phyloP scores from a whole-genome alignment of 345 rosid genomes.

The Erodium maritimum region DNA sequence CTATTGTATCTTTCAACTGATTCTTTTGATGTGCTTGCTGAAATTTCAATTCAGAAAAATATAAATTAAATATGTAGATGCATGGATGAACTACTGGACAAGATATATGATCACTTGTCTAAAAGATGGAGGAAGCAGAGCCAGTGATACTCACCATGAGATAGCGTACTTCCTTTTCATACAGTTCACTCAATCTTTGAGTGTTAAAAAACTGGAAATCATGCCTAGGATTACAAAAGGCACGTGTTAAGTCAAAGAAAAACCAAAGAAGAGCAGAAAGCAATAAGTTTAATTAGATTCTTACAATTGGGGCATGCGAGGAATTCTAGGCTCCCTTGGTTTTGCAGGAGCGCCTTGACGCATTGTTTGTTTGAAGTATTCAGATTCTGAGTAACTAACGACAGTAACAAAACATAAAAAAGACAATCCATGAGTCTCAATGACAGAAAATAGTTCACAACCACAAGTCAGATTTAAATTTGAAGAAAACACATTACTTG shows the following conservation, averaged over 20 bases:
- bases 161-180: slow-evolving; percentile 97
- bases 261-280: neutral
- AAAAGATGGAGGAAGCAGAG: neutral
- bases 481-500: slow-evolving; percentile 40
- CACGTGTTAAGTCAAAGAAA: slow-evolving; percentile 1
- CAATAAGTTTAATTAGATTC: slow-evolving; percentile 14
- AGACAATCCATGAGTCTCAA: neutral
- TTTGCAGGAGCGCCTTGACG: slow-evolving; percentile 89
- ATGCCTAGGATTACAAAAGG: slow-evolving; percentile 32
- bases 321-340: slow-evolving; percentile 95
- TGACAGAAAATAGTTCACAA: neutral
- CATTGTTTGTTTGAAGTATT: slow-evolving; percentile 92
- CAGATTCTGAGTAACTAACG: slow-evolving; percentile 84
- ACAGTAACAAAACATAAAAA: neutral
- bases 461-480: slow-evolving; percentile 2
- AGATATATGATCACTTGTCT: neutral
- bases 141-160: slow-evolving; percentile 57
- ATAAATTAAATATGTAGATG: neutral
- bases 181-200: slow-evolving; percentile 85
- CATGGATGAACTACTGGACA: neutral
- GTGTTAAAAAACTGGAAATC: slow-evolving; percentile 97
- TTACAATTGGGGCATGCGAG: slow-evolving; percentile 98
- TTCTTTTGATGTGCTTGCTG: slow-evolving; percentile 99
- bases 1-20: slow-evolving; percentile 86
- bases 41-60: slow-evolving; percentile 2